Evolutionary conservation across 495 filamentous ascomycete genomes (phyloP).

Genomic region (Aspergillus saccharolyticus): DNA sequence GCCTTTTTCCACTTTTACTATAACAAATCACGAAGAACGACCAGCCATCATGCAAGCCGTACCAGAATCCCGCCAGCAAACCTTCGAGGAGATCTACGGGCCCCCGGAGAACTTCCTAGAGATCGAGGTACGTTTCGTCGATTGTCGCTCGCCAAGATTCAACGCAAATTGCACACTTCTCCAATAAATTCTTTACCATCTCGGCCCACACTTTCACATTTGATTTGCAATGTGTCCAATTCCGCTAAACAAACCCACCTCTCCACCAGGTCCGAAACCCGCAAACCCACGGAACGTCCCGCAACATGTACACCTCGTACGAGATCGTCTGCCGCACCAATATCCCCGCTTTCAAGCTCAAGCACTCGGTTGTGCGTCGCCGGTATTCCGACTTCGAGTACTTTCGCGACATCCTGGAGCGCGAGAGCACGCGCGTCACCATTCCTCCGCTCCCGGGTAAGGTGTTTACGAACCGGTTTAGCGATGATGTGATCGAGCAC

Average conservation of each 20-base stretch:
- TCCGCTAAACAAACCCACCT: too few relatives aligned
- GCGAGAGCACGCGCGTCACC: conserved; percentile 87
- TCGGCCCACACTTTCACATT: too few relatives aligned
- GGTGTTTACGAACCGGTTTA: conserved; percentile 97
- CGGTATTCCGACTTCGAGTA: conserved; percentile 98
- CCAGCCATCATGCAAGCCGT: conserved; percentile 60
- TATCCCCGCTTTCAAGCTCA: conserved; percentile 96
- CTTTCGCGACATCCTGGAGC: conserved; percentile 96
- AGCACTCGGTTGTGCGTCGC: conserved; percentile 77
- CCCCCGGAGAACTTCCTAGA: conserved; percentile 98
- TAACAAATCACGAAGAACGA: too few relatives aligned
- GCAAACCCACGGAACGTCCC: conserved; percentile 89
- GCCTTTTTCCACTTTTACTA: too few relatives aligned
- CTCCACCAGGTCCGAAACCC: conserved; percentile 94
- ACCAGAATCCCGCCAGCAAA: conserved; percentile 82
- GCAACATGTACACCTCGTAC: conserved; percentile 98
- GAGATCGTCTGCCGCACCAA: conserved; percentile 96
- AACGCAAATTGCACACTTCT: too few relatives aligned
- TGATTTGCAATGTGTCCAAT: too few relatives aligned
- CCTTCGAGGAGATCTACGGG: conserved; percentile 98
- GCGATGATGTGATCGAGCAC: conserved; percentile 97
- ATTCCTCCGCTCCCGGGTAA: conserved; percentile 96
- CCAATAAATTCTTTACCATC: too few relatives aligned
- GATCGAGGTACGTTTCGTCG: conserved; percentile 88
- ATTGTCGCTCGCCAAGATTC: too few relatives aligned